A percentile compares a stretch with the other conserved stretches of the same genome.
Evolutionary conservation across 768 basidiomycete species (phyloP).

Genomic region (Russula emetica): DNA sequence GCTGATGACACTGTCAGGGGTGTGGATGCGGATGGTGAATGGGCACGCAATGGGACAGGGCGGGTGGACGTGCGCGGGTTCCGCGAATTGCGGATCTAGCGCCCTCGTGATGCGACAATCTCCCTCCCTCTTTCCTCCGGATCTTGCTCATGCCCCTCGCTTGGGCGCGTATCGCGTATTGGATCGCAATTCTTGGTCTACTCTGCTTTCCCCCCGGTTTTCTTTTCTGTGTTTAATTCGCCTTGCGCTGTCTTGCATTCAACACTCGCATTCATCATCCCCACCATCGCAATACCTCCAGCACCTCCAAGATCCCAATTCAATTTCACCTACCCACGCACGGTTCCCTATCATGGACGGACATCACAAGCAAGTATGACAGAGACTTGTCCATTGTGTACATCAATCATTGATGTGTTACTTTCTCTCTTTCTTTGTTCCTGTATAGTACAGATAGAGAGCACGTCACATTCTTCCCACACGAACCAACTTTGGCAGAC

Average conservation of each 20-base stretch:
- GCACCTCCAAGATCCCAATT: background rate
- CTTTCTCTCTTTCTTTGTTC: conserved; percentile 5
- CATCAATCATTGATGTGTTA: conserved; percentile 16
- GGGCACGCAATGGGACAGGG: conserved; percentile 66
- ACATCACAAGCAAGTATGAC: conserved; percentile 15
- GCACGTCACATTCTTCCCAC: conserved; percentile 11
- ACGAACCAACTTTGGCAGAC: conserved; percentile 14
- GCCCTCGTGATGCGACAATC: too few species aligned
- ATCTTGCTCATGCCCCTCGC: background rate
- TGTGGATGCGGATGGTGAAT: conserved; percentile 44
- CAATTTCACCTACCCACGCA: conserved; percentile 9
- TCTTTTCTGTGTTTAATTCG: background rate
- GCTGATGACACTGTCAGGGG: conserved; percentile 29
- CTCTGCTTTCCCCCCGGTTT: background rate
- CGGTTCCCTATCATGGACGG: background rate
- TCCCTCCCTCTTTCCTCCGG: background rate
- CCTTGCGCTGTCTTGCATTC: conserved; percentile 1
- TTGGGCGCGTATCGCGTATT: background rate
- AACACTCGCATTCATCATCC: conserved; percentile 14
- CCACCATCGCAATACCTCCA: conserved; percentile 3
- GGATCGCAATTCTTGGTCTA: background rate
- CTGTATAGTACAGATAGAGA: conserved; percentile 23
- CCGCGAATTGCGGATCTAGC: conserved; percentile 68
- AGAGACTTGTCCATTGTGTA: conserved; percentile 21
- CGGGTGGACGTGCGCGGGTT: conserved; percentile 74